Conservation (phyloP, 1,139 yeast genomes). For the Saccharomycopsis hybrid region DNA sequence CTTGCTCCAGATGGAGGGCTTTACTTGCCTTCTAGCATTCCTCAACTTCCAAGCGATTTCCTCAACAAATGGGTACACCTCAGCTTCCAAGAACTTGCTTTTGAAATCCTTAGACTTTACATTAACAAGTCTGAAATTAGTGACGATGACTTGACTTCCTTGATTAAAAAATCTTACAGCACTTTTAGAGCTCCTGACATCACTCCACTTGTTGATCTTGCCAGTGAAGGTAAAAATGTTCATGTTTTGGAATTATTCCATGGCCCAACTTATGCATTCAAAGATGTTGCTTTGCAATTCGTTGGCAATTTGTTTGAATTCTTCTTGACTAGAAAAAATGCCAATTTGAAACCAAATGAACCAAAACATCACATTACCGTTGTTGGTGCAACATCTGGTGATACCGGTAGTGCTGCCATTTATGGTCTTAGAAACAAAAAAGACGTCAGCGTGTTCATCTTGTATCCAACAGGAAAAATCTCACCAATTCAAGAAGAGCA, state of each 20-base stretch:
- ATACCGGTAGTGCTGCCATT: conserved; percentile 98
- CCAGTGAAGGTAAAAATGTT: conserved; percentile 51
- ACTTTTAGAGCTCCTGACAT: conserved; percentile 86
- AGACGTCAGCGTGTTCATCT: conserved; percentile 91
- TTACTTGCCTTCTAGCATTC: conserved; percentile 80
- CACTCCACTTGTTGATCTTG: conserved; percentile 71
- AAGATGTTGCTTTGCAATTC: conserved; percentile 96
- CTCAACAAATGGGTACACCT: conserved; percentile 64
- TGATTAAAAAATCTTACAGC: conserved; percentile 70
- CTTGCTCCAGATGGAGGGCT: conserved; percentile 95
- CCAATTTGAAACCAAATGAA: conserved; percentile 47
- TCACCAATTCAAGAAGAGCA: conserved; percentile 98
- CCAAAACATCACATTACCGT: conserved; percentile 82
- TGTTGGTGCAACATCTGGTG: conserved; percentile 99
- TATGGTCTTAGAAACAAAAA: conserved; percentile 95
- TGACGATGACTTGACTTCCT: conserved; percentile 51
- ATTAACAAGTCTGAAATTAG: conserved; percentile 67
- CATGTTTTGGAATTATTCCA: conserved; percentile 89
- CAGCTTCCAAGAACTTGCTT: conserved; percentile 80
- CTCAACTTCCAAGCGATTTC: conserved; percentile 56
- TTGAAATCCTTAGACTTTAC: conserved; percentile 75
- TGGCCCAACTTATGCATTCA: conserved; percentile 98
- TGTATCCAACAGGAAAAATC: conserved; percentile 95
- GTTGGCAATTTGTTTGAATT: conserved; percentile 95
- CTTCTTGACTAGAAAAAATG: conserved; percentile 74